Percentiles rank a stretch among this genome's conserved stretches.
phyloP scores from a whole-genome alignment of 202 grass and related monocot species.

The Setaria italica region DNA sequence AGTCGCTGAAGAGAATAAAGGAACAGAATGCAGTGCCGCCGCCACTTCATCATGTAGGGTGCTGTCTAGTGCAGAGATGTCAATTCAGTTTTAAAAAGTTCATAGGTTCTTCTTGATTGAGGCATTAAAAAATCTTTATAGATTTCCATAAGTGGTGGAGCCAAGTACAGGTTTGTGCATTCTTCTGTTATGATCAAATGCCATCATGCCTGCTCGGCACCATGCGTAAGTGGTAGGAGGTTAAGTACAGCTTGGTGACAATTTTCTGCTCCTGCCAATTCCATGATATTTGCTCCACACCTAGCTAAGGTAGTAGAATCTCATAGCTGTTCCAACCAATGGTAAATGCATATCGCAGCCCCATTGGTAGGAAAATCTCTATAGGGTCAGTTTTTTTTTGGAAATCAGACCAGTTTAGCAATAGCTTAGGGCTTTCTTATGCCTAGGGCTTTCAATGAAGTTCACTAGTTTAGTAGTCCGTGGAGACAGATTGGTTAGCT shows the following conservation, averaged over 20 bases:
- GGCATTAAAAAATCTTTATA: constrained; percentile 40
- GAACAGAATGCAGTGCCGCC: constrained; percentile 46
- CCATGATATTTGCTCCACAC: constrained; percentile 50
- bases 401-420: not conserved
- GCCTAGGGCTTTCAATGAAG: not conserved
- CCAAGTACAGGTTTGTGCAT: constrained; percentile 47
- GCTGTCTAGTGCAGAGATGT: constrained; percentile 42
- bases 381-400: not conserved
- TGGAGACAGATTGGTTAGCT: not conserved
- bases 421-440: not conserved
- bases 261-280: constrained; percentile 32
- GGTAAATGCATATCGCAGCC: constrained; percentile 10
- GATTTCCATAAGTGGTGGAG: constrained; percentile 63
- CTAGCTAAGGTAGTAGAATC: constrained; percentile 44
- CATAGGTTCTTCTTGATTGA: constrained; percentile 43
- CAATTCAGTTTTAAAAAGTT: constrained; percentile 45
- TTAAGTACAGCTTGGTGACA: constrained; percentile 50
- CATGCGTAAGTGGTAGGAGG: constrained; percentile 37
- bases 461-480: not conserved
- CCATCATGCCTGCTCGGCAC: constrained; percentile 52
- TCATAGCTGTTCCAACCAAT: constrained; percentile 43
- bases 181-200: constrained; percentile 49
- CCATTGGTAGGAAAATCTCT: not conserved
- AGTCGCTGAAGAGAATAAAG: constrained; percentile 57
- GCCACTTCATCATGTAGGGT: constrained; percentile 44